Base-by-base conservation (phyloP, 2,329 filamentous ascomycete species). In the Talaromyces piceae region DNA sequence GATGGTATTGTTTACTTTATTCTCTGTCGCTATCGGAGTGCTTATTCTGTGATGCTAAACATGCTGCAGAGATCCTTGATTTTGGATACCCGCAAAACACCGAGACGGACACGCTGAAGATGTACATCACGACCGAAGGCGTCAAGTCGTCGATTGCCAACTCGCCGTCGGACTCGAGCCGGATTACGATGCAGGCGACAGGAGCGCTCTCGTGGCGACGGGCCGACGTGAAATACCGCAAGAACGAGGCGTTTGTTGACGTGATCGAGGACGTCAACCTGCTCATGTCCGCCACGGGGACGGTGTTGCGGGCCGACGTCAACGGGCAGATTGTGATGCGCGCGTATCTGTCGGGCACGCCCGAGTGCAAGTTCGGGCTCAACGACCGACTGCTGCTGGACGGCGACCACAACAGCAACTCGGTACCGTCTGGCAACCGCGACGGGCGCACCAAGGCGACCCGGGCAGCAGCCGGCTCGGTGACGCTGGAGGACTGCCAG, bases 111-210 rank as follows among this genome's bases (percentile, higher is more conserved):
- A 97, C 93, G 13, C 77, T 98, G 62, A 98, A 98, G 74, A 97
- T 97, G 91, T 98, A 98, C 77, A 98, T 98, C 65, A 98, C 94
- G 41, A 98, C 93, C 30, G 93, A 98, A 74, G 93, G 93, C 53
- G 91, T 98, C 73, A 96, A 96, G 72, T 94, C 90, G 27, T 90
- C 71, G 28, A 73, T 75, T 52, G 59, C 84, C 80, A 59, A 86
- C 84, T 73, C 70, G 67, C 67, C 63, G 41, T 88, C 95, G 67
- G 91, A 98, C 69, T 96, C 91, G 47, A 91, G 90, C 59, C 93
- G 91, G 69, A 98, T 98, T 71, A 98, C 93, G 23, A 96, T 97
- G 91, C 93, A 98, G 75, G 94, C 93, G 11, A 98, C 93, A 0
- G 93, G 94, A 37, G 93, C 93, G 4, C 79, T 96, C 39, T 97